Evolutionary conservation across 345 rosid species (phyloP), one percentile per base, ranked within the genome.

Genomic region (Conringia planisiliqua): DNA sequence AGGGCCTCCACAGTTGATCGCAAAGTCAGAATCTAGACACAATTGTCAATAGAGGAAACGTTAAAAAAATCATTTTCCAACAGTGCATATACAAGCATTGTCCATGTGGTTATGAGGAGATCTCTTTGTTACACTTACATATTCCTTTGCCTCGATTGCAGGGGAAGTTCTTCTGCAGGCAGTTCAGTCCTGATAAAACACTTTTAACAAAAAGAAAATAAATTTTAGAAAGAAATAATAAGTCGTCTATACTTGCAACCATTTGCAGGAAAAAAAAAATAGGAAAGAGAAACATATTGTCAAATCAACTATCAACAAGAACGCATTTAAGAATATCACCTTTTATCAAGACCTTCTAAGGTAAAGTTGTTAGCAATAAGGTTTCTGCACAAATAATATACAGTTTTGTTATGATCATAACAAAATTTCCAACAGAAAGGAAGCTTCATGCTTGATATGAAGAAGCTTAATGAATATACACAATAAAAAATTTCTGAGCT

Each of bases 1-100:
- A 63, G 85, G 88, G 76, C 96, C 98, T 43, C 96, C 91, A 47
- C 85, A 83, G 62, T 92, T 90, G 42, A 88, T 70, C 1, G 91
- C 64, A 62, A 92, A 88, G 22, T 77, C 72, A 43, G 50, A 84
- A 83, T 88, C 98, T 90, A 80, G 17, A 68, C 52, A 50, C 51
- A 14, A 52, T 17, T 40, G 24, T 40, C 18, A 72, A 47, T 7
- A 30, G 20, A 3, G 1, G 26, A 71, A 27, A 6, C 10, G 43
- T 17, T 40, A 1, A 62, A 8, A 10, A 60, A 26, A 9, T 1
- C 0, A 20, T 16, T 39, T 36, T 12, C 17, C 20, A 60, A 46
- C 13, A 10, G 2, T 10, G 32, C 48, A 22, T 22, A 66, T 24
- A 10, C 51, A 16, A 64, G 13, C 55, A 59, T 17, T 51, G 13